Base-by-base conservation (phyloP, 2,329 filamentous ascomycete species). In the Penicillium sp. region DNA sequence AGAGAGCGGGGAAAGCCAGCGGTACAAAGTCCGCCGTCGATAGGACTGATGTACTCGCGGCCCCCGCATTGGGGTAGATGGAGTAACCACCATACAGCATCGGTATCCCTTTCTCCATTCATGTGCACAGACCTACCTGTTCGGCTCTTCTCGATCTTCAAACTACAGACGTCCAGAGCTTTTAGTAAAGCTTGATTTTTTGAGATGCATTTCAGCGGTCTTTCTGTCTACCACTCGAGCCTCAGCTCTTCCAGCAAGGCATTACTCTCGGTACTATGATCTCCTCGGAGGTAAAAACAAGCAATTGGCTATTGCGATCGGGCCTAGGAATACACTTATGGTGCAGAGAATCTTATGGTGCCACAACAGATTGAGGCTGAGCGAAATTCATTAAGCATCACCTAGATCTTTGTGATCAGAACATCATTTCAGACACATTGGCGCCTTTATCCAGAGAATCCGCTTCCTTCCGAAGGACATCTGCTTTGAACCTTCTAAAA, bases 401-500 rank as follows among this genome's bases (percentile, higher is more conserved):
- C 10, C 2, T 8, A 10, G 31, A 10, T 8, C 6, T 31, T 31
- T 10, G 31, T 10, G 31, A 34, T 52, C 34, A 61, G 38, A 61
- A 52, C 55, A 74, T 65, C 50, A 71, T 64, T 1, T 68, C 68
- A 14, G 62, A 62, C 5, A 71, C 65, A 41, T 63, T 69, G 20
- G 72, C 64, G 1, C 71, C 73, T 0, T 71, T 74, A 61, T 89
- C 86, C 60, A 90, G 64, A 28, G 75, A 68, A 64, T 84, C 78
- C 10, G 87, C 83, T 75, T 90, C 81, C 61, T 79, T 81, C 67
- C 84, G 82, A 67, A 90, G 70, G n/a, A 84, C 81, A 75, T 90
- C 88, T 0, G 84, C 85, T 59, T 82, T 82, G 71, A 89, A 89
- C 57, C 79, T 81, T 64, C 83, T 79, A 62, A 88, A 90, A 0